A percentile compares a stretch with the other conserved stretches of the same genome.
phyloP scores from a whole-genome alignment of 176 grass and related monocot species.

The Phoenix roebelenii region DNA sequence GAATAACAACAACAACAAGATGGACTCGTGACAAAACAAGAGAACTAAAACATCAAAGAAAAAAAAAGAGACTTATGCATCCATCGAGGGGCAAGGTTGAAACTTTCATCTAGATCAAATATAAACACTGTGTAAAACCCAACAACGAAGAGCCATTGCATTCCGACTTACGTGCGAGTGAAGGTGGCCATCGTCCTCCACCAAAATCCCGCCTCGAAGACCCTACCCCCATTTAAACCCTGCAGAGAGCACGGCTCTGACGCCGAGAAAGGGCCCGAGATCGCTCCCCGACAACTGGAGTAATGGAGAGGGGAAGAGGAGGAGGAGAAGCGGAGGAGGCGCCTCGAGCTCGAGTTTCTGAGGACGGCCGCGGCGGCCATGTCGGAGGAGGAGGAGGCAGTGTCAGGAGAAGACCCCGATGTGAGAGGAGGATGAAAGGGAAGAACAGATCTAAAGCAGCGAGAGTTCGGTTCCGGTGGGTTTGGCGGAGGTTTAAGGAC shows the following conservation, averaged over 20 bases:
- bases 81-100: too few relatives aligned
- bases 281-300: conserved; percentile 24
- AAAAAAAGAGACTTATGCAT: too few relatives aligned
- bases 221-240: background rate
- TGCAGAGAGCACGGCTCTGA: conserved; percentile 18
- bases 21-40: too few relatives aligned
- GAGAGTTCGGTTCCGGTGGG: too few relatives aligned
- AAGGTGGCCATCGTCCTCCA: conserved; percentile 91
- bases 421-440: background rate
- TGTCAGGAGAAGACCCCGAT: background rate
- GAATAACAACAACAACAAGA: too few relatives aligned
- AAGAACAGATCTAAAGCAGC: too few relatives aligned
- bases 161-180: conserved; percentile 64
- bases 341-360: conserved; percentile 27
- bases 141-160: background rate
- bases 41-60: too few relatives aligned
- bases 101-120: too few relatives aligned
- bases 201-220: conserved; percentile 12
- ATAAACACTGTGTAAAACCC: too few relatives aligned
- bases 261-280: conserved; percentile 13
- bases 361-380: conserved; percentile 50
- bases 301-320: background rate
- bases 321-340: conserved; percentile 22
- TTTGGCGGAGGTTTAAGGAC: too few relatives aligned
- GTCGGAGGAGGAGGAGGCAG: conserved; percentile 4